Evolutionary conservation across 2,329 filamentous ascomycete genomes (phyloP).

Genomic region (Endocalyx cinctus): DNA sequence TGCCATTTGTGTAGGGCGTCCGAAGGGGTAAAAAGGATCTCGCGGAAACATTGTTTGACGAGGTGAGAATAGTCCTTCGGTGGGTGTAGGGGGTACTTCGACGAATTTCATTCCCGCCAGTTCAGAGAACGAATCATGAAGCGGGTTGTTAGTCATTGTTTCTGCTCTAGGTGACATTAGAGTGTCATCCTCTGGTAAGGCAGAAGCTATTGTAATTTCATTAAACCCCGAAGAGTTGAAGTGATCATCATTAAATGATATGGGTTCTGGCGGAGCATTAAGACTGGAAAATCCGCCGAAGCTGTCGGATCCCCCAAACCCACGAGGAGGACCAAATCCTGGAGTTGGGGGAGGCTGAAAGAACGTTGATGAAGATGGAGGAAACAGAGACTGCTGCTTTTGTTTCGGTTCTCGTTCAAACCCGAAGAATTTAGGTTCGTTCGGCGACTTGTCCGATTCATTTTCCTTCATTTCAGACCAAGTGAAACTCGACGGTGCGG

Average conservation of each 20-base stretch:
- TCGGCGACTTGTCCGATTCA: constrained; percentile 31
- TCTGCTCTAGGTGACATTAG: constrained; percentile 68
- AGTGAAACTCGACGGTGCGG: constrained; percentile 59
- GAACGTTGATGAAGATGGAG: constrained; percentile 23
- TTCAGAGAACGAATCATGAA: constrained; percentile 44
- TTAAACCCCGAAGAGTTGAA: too few relatives aligned
- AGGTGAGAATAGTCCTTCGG: constrained; percentile 50
- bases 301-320: constrained; percentile 34
- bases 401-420: constrained; percentile 9
- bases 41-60: constrained; percentile 48
- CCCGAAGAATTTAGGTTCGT: constrained; percentile 33
- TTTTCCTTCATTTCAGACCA: constrained; percentile 52
- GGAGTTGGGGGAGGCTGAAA: constrained; percentile 29
- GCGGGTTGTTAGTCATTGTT: constrained; percentile 66
- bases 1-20: constrained; percentile 44
- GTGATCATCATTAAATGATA: constrained; percentile 12
- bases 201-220: constrained; percentile 32
- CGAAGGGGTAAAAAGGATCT: constrained; percentile 48
- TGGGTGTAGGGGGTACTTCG: constrained; percentile 48
- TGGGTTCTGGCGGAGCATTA: constrained; percentile 21
- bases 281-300: constrained; percentile 39
- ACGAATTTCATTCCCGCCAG: constrained; percentile 47
- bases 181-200: constrained; percentile 43
- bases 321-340: constrained; percentile 36
- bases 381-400: constrained; percentile 12